Conservation (phyloP, 192 early-diverging fungal genomes). For the Gigaspora rosea region DNA sequence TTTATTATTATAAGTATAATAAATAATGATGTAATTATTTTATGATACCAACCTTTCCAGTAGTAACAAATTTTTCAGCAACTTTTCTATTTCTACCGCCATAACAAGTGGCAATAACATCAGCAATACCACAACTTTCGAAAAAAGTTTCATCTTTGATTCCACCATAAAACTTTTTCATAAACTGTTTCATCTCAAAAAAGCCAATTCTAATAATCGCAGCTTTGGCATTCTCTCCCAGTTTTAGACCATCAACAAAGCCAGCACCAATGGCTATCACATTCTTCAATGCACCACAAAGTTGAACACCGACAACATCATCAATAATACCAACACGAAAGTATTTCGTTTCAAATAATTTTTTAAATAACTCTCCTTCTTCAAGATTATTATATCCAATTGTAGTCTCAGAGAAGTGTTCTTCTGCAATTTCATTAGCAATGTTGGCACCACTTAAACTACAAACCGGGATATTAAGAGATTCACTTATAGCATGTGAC, state of each 20-base stretch:
- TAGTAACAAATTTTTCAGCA: conserved; percentile 86
- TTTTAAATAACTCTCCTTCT: conserved; percentile 79
- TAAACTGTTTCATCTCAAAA: conserved; percentile 93
- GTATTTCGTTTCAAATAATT: conserved; percentile 85
- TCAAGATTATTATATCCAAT: conserved; percentile 72
- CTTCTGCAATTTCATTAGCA: conserved; percentile 91
- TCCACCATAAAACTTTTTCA: conserved; percentile 74
- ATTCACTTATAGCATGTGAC: conserved; percentile 54
- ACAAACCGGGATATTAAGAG: conserved; percentile 72
- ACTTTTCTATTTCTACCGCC: conserved; percentile 96
- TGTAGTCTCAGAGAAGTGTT: conserved; percentile 95
- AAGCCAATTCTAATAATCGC: conserved; percentile 95
- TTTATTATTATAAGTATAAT: neutral
- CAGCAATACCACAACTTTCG: conserved; percentile 96
- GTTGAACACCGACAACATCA: conserved; percentile 92
- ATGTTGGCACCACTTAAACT: conserved; percentile 97
- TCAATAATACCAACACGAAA: conserved; percentile 84
- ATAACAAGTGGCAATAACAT: conserved; percentile 94
- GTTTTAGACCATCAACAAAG: conserved; percentile 89
- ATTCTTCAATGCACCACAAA: conserved; percentile 98
- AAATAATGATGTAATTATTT: neutral
- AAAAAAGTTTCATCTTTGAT: conserved; percentile 96
- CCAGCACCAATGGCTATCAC: conserved; percentile 97
- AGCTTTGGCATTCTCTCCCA: conserved; percentile 96
- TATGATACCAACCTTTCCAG: conserved; percentile 67